Conservation (phyloP, 768 basidiomycete genomes). For the Rhodotorula babjevae region DNA sequence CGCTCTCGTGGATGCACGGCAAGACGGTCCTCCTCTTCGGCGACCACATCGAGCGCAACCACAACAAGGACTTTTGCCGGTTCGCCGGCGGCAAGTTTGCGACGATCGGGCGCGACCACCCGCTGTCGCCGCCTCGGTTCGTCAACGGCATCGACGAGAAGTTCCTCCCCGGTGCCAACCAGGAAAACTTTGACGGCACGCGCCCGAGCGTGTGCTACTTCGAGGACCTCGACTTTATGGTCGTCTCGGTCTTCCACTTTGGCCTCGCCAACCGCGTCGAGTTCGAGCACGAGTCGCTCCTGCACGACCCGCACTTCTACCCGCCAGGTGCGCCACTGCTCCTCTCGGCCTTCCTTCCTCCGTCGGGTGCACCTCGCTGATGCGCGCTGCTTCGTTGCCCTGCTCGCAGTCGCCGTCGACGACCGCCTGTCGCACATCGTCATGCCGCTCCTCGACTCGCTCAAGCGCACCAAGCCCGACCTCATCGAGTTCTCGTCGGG, state of each 20-base stretch:
- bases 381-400: too few species aligned
- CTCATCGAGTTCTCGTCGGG: constrained; percentile 35
- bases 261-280: constrained; percentile 33
- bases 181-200: constrained; percentile 8
- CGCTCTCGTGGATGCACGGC: constrained; percentile 30
- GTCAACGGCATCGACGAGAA: constrained; percentile 39
- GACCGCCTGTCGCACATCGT: constrained; percentile 36
- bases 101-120: constrained; percentile 24
- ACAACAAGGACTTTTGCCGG: constrained; percentile 35
- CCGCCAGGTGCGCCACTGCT: constrained; percentile 23
- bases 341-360: background rate
- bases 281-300: constrained; percentile 34
- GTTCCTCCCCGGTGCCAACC: background rate
- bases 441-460: constrained; percentile 25
- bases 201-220: constrained; percentile 34
- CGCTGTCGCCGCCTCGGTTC: constrained; percentile 35
- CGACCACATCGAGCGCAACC: constrained; percentile 36
- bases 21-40: constrained; percentile 37
- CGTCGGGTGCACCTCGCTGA: too few species aligned
- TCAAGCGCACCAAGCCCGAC: constrained; percentile 27
- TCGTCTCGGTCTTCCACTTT: constrained; percentile 35
- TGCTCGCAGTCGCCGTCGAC: constrained; percentile 30
- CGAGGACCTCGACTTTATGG: constrained; percentile 26
- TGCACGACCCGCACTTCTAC: constrained; percentile 29
- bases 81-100: constrained; percentile 32